Evolutionary conservation across 2,329 filamentous ascomycete genomes (phyloP), one percentile per base, ranked within the genome.

Genomic region (Capronia americana): DNA sequence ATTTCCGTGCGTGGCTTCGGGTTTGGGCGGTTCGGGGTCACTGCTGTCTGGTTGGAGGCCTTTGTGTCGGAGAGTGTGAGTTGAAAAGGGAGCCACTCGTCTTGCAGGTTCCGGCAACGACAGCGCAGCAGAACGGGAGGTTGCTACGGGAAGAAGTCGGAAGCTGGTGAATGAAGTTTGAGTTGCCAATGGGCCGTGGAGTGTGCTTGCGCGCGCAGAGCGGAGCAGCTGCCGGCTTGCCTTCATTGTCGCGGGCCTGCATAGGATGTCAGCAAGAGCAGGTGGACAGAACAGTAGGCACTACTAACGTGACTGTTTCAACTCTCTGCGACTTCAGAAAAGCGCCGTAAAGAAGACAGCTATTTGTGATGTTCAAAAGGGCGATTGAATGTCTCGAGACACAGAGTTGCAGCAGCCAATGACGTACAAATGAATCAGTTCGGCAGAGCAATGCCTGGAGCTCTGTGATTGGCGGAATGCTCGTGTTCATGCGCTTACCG

Each of bases 1-100:
- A 72, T 82, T 76, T 69, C 77, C 59, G 69, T 77, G 70, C 70
- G 83, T 81, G 48, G 79, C 75, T 53, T 77, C 73, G 6, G 73
- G 74, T 12, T 78, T 77, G n/a, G 80, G 79, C 34, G 80, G 73
- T 12, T 73, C 71, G 10, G 87, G 87, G 65, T 88, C 79, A 48
- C 83, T 78, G 5, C 85, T 84, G 68, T 87, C 83, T n/a, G 88
- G 87, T 68, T 85, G 85, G 72, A 89, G 83, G 67, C 86, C 86
- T 73, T 84, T 84, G 70, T 69, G 72, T 26, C 23, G 46, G n/a
- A 23, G 7, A 24, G 41, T 20, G 23, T 58, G 44, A 26, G 66
- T 65, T 41, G 67, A 68, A 34, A 68, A 63, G n/a, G 64, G 23
- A 6, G 55, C 55, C 17, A 23, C 46, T 57, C 20, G 48, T 12